Percentiles rank a stretch among this genome's conserved stretches.
Conservation (phyloP, 768 basidiomycete genomes). For the Lyophyllum semitale region DNA sequence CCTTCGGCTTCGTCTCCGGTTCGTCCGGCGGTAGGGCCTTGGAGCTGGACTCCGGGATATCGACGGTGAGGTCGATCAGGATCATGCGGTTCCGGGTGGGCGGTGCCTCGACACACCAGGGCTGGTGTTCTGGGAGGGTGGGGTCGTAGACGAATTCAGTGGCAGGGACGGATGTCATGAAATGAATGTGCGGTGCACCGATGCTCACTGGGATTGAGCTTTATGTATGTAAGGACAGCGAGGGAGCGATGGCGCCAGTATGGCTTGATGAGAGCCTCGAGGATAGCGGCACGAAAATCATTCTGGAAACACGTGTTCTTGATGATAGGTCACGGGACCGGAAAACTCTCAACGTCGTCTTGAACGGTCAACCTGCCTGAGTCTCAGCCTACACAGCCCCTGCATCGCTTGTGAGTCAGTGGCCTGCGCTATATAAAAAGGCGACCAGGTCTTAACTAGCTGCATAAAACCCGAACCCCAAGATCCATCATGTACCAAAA, state of each 20-base stretch:
- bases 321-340: neutral
- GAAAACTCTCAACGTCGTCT: no score
- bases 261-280: neutral
- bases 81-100: constrained; percentile 23
- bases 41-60: constrained; percentile 47
- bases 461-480: no score
- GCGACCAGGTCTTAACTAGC: no score
- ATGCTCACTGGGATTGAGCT: neutral
- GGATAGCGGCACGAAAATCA: neutral
- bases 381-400: no score
- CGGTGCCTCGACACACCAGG: constrained; percentile 7
- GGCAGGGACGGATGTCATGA: neutral
- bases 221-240: neutral
- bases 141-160: constrained; percentile 2
- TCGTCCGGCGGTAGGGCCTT: constrained; percentile 23
- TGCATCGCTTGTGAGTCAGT: no score
- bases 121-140: constrained; percentile 5
- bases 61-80: constrained; percentile 51
- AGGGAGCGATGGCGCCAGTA: neutral
- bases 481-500: no score
- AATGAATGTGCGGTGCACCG: neutral
- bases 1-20: constrained; percentile 32
- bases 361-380: no score
- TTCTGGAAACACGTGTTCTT: neutral
- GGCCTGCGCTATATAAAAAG: no score